These are phyloP conservation scores for Tardiomyces depauwii DNA, from an alignment of 1,139 yeast genomes.

Conservation along the genomic window DNA sequence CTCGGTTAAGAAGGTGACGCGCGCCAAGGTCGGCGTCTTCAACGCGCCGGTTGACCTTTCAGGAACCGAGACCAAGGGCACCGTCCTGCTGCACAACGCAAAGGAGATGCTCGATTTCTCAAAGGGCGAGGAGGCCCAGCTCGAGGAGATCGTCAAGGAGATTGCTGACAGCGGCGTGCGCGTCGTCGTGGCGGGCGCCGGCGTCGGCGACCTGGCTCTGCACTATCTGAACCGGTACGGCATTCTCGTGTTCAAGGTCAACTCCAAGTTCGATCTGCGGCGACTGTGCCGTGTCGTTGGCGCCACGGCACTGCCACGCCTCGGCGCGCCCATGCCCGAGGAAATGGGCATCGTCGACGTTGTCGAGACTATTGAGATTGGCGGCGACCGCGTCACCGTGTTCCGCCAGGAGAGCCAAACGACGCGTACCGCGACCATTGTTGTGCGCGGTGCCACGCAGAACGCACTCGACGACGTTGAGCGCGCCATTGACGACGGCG, in stretches of 20 bases:
- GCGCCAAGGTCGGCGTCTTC: constrained; percentile 82
- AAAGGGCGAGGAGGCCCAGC: constrained; percentile 91
- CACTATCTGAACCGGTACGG: constrained; percentile 86
- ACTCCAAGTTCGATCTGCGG: constrained; percentile 88
- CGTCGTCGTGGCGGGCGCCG: constrained; percentile 88
- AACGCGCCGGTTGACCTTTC: constrained; percentile 93
- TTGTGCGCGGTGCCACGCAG: constrained; percentile 96
- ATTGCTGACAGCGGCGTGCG: constrained; percentile 76
- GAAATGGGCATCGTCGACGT: constrained; percentile 84
- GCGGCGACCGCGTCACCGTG: constrained; percentile 94
- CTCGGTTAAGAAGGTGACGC: constrained; percentile 52
- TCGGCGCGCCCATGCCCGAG: constrained; percentile 94
- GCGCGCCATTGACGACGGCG: constrained; percentile 96
- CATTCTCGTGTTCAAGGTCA: constrained; percentile 76
- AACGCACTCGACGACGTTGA: constrained; percentile 88
- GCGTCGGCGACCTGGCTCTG: constrained; percentile 84
- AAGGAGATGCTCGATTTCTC: constrained; percentile 94
- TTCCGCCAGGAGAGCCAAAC: constrained; percentile 55
- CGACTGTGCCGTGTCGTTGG: constrained; percentile 95
- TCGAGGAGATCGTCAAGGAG: constrained; percentile 78
- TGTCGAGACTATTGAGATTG: constrained; percentile 88
- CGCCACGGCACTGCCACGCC: constrained; percentile 88
- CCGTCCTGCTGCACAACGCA: constrained; percentile 90
- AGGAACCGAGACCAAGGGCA: constrained; percentile 94
- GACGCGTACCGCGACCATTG: constrained; percentile 83